Evolutionary conservation across 176 grass and related monocot genomes (phyloP), one percentile per base, ranked within the genome.

Genomic region (Triticum turgidum): DNA sequence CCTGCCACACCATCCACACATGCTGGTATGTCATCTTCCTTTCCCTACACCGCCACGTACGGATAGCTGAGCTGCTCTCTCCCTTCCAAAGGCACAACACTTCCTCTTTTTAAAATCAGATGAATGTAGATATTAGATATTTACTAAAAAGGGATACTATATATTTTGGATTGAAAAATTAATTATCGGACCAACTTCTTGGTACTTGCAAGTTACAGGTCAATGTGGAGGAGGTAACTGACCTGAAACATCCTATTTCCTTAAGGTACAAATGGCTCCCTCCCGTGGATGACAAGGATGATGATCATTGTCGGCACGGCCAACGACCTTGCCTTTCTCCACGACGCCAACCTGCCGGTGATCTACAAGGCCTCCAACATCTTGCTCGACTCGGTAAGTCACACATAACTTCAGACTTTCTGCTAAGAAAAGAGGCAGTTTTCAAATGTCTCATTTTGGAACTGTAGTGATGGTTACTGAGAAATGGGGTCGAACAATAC

Each of bases 281-380:
- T 94, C 61, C 85, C 82, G 21, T 90, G 92, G 90, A 88, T 89
- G 85, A 88, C 85, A 4, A 89, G 92, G 82, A 89, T 94, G 83
- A 92, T 92, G 79, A 92, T 94, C 18, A 87, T 90, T 14, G 61
- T 94, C 24, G 79, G 87, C 17, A 38, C 37, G 37, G 37, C 92
- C 49, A 92, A 92, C 79, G 92, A 90, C 67, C 92, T 94, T 35
- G 85, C 92, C 10, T 94, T 94, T 75, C 92, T 94, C 65, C 92
- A 94, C 20, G 79, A 77, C 5, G 78, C 92, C 10, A 76, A 86
- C 73, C 79, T 83, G 1, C 92, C 87, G 5, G 87, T 94, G 37
- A 94, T 94, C 68, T 94, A 94, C 90, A 94, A 94, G 86, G 92
- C 90, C 42, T 94, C 92, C 18, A 94, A 94, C 41, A 94, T 94